Conservation (phyloP, 768 basidiomycete genomes). For the Tulasnella sp. region DNA sequence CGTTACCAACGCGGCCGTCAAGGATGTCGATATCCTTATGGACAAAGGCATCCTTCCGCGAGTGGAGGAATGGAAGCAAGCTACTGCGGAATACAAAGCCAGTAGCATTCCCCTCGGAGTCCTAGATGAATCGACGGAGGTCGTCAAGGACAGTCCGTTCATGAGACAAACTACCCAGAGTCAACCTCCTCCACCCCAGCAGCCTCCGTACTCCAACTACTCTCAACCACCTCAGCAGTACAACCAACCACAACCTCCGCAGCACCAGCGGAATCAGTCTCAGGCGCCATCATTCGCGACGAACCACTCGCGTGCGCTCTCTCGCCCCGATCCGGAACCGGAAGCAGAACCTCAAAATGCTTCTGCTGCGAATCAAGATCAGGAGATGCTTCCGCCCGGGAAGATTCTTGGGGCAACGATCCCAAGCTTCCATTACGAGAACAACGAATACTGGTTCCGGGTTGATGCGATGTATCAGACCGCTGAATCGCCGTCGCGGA, state of each 20-base stretch:
- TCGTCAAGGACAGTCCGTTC: slow-evolving; percentile 36
- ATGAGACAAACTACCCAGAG: not conserved
- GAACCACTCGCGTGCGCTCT: slow-evolving; percentile 24
- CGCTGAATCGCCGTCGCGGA: slow-evolving; percentile 39
- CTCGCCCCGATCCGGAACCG: slow-evolving; percentile 14
- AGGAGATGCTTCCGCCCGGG: slow-evolving; percentile 54
- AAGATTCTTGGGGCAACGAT: slow-evolving; percentile 79
- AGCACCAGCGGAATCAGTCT: slow-evolving; percentile 16
- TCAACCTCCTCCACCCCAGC: slow-evolving; percentile 18
- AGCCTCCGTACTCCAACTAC: slow-evolving; percentile 11
- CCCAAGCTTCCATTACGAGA: slow-evolving; percentile 94
- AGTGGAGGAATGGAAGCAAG: slow-evolving; percentile 99
- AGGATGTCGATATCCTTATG: slow-evolving; percentile 66
- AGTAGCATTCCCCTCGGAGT: slow-evolving; percentile 91
- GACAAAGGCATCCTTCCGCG: slow-evolving; percentile 80
- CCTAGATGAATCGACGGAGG: slow-evolving; percentile 49
- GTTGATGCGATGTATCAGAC: slow-evolving; percentile 84
- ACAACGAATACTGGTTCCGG: slow-evolving; percentile 96
- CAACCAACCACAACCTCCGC: not conserved
- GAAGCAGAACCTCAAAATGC: slow-evolving; percentile 2
- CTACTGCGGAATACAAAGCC: slow-evolving; percentile 91
- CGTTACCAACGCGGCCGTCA: slow-evolving; percentile 63
- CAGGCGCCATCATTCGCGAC: slow-evolving; percentile 22
- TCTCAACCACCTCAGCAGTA: not conserved
- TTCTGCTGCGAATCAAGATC: not conserved